phyloP scores from a whole-genome alignment of 1,284 basidiomycete genomes.

The Sphagnurus paluster region DNA sequence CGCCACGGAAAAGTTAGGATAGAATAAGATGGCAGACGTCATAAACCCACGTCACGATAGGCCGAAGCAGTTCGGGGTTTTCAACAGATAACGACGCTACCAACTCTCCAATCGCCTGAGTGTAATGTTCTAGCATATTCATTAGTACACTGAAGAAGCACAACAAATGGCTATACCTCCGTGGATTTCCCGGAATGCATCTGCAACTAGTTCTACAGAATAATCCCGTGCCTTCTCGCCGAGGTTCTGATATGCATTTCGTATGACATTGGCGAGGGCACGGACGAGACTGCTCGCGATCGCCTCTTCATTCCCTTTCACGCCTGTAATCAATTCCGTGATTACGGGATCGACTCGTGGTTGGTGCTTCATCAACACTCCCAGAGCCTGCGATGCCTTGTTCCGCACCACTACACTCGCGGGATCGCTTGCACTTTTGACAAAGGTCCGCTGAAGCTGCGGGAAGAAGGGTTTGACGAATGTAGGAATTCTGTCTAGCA shows the following conservation, averaged over 20 bases:
- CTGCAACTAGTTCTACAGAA: slow-evolving; percentile 74
- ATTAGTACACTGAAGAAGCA: not conserved
- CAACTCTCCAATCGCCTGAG: slow-evolving; percentile 67
- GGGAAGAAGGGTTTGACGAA: slow-evolving; percentile 99
- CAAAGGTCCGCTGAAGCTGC: slow-evolving; percentile 94
- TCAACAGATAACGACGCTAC: slow-evolving; percentile 66
- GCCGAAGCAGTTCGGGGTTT: slow-evolving; percentile 64
- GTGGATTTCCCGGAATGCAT: slow-evolving; percentile 76
- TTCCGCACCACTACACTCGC: slow-evolving; percentile 80
- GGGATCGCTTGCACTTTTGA: slow-evolving; percentile 89
- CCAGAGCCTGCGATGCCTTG: slow-evolving; percentile 83
- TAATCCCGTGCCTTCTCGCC: slow-evolving; percentile 74
- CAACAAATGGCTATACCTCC: slow-evolving; percentile 53
- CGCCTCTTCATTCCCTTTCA: slow-evolving; percentile 68
- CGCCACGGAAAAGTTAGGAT: not conserved
- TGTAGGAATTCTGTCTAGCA: slow-evolving; percentile 82
- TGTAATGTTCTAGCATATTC: slow-evolving; percentile 62
- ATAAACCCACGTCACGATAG: slow-evolving; percentile 66
- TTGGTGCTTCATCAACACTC: slow-evolving; percentile 91
- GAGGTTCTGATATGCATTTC: slow-evolving; percentile 73
- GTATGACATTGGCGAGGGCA: slow-evolving; percentile 79
- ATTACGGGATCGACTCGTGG: slow-evolving; percentile 85
- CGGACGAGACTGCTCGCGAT: slow-evolving; percentile 76
- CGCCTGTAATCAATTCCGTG: slow-evolving; percentile 81
- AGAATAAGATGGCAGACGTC: not conserved